These are phyloP conservation scores for Penicillium sp. DNA, from an alignment of 2,329 filamentous ascomycete species.

Conservation along the genomic window DNA sequence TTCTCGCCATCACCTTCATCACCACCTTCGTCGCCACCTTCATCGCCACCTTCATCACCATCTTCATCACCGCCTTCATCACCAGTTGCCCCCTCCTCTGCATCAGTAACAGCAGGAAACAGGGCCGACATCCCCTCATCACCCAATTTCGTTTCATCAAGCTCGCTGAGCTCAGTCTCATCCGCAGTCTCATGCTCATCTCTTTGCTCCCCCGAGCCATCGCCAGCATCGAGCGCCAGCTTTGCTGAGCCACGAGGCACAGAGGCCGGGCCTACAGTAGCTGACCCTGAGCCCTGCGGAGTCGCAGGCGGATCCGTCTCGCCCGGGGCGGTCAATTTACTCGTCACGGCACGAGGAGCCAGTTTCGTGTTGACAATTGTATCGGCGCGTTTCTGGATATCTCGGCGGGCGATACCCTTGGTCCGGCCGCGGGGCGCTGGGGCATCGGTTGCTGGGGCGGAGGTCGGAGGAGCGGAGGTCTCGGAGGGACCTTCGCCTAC, in stretches of 20 bases:
- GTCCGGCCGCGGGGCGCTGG: slow-evolving; percentile 45
- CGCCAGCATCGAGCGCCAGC: background rate
- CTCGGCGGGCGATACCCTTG: slow-evolving; percentile 59
- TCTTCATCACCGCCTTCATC: slow-evolving; percentile 19
- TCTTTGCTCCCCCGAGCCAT: slow-evolving; percentile 2
- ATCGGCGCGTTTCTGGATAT: slow-evolving; percentile 60
- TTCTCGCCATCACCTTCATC: slow-evolving; percentile 21
- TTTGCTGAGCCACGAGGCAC: slow-evolving; percentile 27
- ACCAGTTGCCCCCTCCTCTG: slow-evolving; percentile 23
- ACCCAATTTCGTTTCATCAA: slow-evolving; percentile 41
- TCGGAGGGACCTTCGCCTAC: slow-evolving; percentile 34
- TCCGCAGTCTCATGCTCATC: slow-evolving; percentile 62
- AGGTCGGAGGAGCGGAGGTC: slow-evolving; percentile 30
- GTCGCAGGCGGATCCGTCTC: slow-evolving; percentile 24
- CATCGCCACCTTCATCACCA: slow-evolving; percentile 18
- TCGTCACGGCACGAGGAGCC: slow-evolving; percentile 28
- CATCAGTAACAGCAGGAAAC: slow-evolving; percentile 20
- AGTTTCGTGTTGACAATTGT: slow-evolving; percentile 49
- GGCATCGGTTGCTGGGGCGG: slow-evolving; percentile 35
- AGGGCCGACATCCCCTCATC: slow-evolving; percentile 24
- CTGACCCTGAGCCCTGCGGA: slow-evolving; percentile 11
- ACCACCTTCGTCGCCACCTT: slow-evolving; percentile 17
- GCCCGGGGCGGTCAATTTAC: slow-evolving; percentile 23
- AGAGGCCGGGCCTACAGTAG: slow-evolving; percentile 48
- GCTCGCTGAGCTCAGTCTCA: slow-evolving; percentile 68